Evolutionary conservation across 2,329 filamentous ascomycete genomes (phyloP).

Genomic region (Talaromyces albobiverticillius): DNA sequence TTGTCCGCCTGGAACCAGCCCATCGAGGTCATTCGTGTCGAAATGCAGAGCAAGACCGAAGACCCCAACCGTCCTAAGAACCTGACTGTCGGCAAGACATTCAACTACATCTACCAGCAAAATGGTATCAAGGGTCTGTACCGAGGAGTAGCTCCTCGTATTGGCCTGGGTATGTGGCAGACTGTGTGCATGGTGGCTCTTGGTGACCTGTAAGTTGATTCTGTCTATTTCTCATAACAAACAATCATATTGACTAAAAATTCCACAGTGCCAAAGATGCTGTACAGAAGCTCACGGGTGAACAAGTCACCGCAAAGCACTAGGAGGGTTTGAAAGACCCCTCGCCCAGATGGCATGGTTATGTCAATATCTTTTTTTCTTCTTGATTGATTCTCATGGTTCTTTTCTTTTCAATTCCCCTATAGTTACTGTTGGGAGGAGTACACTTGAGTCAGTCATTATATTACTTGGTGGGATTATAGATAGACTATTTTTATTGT

Average conservation of each 20-base stretch:
- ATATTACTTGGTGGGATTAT: too few relatives aligned
- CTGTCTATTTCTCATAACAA: slow-evolving; percentile 4
- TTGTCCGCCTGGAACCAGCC: slow-evolving; percentile 98
- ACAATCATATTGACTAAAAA: slow-evolving; percentile 27
- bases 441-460: too few relatives aligned
- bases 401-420: slow-evolving; percentile 1
- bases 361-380: background rate
- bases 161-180: slow-evolving; percentile 97
- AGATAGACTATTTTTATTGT: too few relatives aligned
- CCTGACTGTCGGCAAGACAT: slow-evolving; percentile 85
- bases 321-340: slow-evolving; percentile 47
- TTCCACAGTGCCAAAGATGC: slow-evolving; percentile 59
- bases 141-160: slow-evolving; percentile 89
- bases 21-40: slow-evolving; percentile 98
- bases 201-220: slow-evolving; percentile 83
- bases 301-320: slow-evolving; percentile 63
- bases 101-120: slow-evolving; percentile 80
- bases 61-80: slow-evolving; percentile 99
- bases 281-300: slow-evolving; percentile 64
- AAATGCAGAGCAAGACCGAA: slow-evolving; percentile 99
- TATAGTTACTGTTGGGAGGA: background rate
- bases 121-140: slow-evolving; percentile 93
- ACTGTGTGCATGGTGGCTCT: slow-evolving; percentile 99
- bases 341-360: slow-evolving; percentile 21
- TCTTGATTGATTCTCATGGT: slow-evolving; percentile 18